Base-by-base conservation (phyloP, 2,329 filamentous ascomycete genomes). In the Hypoxylon sp. region DNA sequence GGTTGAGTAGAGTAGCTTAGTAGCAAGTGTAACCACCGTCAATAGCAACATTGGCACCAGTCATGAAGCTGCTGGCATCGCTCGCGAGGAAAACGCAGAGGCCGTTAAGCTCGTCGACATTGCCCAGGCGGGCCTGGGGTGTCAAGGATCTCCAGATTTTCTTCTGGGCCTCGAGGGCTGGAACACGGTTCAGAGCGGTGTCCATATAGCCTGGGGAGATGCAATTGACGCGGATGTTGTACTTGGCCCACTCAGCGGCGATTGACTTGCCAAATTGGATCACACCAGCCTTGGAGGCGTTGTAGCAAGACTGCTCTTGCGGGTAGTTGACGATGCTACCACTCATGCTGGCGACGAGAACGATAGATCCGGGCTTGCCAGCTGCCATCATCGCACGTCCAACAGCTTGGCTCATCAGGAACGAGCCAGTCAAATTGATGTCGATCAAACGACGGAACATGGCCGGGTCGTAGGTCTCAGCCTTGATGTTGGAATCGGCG, bases 181-280 rank as follows among this genome's bases (percentile, higher is more conserved):
- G 91, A 6, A 93, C 91, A 67, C 90, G 90, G 87, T 94, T 94
- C 70, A 94, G 85, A 4, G 90, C 91, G 4, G 92, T 96, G 83
- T 94, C 92, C 90, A 95, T 94, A 84, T 95, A 95, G 31, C 92
- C 92, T 19, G 93, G 92, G 5, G 90, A 93, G 81, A 95, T 94
- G 80, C 89, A 91, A 86, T 96, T 96, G 76, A 94, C 92, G 39
- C 92, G 90, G 77, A 95, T 94, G 74, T 87, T 86, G 81, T 93
- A 87, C 82, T 92, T 91, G 76, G 92, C 91, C 92, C 93, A 95
- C 82, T 96, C 93, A 61, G 92, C 92, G 47, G 92, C 92, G 24
- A 96, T 88, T 3, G 91, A 94, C 84, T 92, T 93, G 81, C 89
- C 91, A 58, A 94, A 87, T 81, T 93, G 90, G 72, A 93, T 87